These are phyloP conservation scores for Rhamnella rubrinervis DNA, from an alignment of 331 rosid species.

Conservation along the genomic window DNA sequence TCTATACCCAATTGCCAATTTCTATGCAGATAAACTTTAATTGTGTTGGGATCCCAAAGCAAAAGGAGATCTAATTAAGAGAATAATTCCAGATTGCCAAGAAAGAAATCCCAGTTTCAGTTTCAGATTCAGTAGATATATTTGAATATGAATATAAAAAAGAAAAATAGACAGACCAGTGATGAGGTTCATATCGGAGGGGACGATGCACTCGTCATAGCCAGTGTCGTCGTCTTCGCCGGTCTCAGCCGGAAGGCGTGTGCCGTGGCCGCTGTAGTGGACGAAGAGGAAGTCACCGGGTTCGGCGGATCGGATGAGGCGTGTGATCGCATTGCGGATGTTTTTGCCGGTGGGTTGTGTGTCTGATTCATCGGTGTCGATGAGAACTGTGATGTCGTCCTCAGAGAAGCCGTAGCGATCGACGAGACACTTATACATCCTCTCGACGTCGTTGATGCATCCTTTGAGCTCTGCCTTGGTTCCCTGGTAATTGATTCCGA, in stretches of 20 bases:
- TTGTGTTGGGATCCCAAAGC: too few species aligned
- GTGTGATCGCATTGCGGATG: slow-evolving; percentile 51
- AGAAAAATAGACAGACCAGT: slow-evolving; percentile 42
- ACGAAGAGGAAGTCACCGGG: slow-evolving; percentile 62
- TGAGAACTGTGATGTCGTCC: slow-evolving; percentile 54
- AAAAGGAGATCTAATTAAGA: too few species aligned
- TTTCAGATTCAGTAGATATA: too few species aligned
- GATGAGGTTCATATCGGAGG: slow-evolving; percentile 87
- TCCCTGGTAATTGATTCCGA: slow-evolving; percentile 78
- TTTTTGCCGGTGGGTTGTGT: slow-evolving; percentile 72
- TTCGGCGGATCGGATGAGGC: slow-evolving; percentile 47
- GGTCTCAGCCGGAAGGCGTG: slow-evolving; percentile 81
- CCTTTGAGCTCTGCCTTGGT: slow-evolving; percentile 81
- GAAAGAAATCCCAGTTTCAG: too few species aligned
- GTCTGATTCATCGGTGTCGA: slow-evolving; percentile 66
- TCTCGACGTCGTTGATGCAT: slow-evolving; percentile 75
- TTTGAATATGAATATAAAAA: background rate
- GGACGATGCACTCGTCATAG: slow-evolving; percentile 88
- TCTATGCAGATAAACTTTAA: too few species aligned
- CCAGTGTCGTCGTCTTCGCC: slow-evolving; percentile 82
- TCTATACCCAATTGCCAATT: too few species aligned
- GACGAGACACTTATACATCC: slow-evolving; percentile 55
- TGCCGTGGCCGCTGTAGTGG: slow-evolving; percentile 87
- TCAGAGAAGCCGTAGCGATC: slow-evolving; percentile 49
- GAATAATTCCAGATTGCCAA: too few species aligned